Evolutionary conservation across 108 stramenopile species (phyloP), one percentile per base, ranked within the genome.

Genomic region (Cyclotella sp.): DNA sequence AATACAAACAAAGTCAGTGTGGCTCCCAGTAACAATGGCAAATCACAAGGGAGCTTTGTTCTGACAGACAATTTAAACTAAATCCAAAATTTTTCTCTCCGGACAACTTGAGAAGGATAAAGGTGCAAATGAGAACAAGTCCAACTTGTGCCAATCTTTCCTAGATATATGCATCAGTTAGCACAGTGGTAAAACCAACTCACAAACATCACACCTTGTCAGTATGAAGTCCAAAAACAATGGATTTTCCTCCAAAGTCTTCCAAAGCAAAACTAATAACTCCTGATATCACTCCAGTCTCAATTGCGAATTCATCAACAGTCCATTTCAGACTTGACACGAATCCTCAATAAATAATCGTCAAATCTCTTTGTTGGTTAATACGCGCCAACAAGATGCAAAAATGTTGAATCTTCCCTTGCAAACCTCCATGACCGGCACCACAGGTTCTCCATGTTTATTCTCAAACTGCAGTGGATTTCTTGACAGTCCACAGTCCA

Each of bases 81-180:
- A 99, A 97, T 46, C 97, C 95, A 77, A 99, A 98, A 27, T 85
- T 85, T 58, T 98, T 77, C 63, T 98, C 97, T 21, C 99, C 98
- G 7, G 88, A 90, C 18, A 99, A 83, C 77, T 98, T 97, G 42
- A 99, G 82, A 27, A 98, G 81, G 29, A 97, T 75, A 72, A 99
- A 98, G 51, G 97, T 98, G 74, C 97, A 98, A 60, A 99, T 95
- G 72, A 98, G 96, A 5, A 98, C 90, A 68, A 99, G 74, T 29
- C 97, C 97, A 66, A 97, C 92, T 71, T 87, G 87, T 3, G 94
- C 84, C 22, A 89, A 75, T 74, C 93, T 62, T 86, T 89, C 24
- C 98, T 85, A 22, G 91, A 93, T 42, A 89, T 85, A 82, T 97
- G 95, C 91, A 98, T 88, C 29, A 98, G 75, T 77, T 85, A 99